Evolutionary conservation across 768 basidiomycete species (phyloP), one percentile per base, ranked within the genome.

Genomic region (Suillus lakei): DNA sequence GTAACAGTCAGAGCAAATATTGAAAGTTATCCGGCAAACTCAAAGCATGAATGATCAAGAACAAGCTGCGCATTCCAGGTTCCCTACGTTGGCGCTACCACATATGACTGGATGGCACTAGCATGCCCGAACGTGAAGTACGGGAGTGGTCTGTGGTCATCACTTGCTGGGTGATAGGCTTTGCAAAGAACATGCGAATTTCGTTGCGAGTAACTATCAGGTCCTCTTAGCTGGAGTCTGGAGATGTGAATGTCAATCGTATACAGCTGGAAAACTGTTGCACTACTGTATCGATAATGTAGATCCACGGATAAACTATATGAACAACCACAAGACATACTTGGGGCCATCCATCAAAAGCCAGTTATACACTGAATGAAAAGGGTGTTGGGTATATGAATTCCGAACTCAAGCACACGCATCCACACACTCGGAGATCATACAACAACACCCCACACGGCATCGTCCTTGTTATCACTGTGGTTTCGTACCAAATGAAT

Each of bases 401-500:
- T 12, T 54, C 30, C 30, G 21, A 54, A n/a, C 18, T 54, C 53
- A 28, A 53, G 18, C 18, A n/a, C 30, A 18, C 21, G 30, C 18
- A 54, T 54, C 30, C 21, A 12, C 21, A 32, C 28, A 53, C 28
- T 30, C 32, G 26, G 4, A 5, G 8, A 53, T 53, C 18, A 53
- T 30, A 53, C 51, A 30, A 51, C 50, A 51, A 30, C 44, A 13
- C 12, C 28, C 51, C 51, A 53, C 16, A 53, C 28, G 5, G 30
- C 53, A 32, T 54, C 53, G 30, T 32, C 30, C 5, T 54, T 13
- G 53, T 9, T 13, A 32, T 54, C 53, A 30, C 53, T 54, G 53
- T 54, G 53, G 30, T 54, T 54, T 32, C 53, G 53, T 32, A 54
- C 53, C 53, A 54, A 54, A 21, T 54, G 53, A 54, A 32, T 54